Percentiles rank a stretch among this genome's conserved stretches.
Evolutionary conservation across 164 flowering plant species (phyloP).

Genomic region (Vitis riparia): DNA sequence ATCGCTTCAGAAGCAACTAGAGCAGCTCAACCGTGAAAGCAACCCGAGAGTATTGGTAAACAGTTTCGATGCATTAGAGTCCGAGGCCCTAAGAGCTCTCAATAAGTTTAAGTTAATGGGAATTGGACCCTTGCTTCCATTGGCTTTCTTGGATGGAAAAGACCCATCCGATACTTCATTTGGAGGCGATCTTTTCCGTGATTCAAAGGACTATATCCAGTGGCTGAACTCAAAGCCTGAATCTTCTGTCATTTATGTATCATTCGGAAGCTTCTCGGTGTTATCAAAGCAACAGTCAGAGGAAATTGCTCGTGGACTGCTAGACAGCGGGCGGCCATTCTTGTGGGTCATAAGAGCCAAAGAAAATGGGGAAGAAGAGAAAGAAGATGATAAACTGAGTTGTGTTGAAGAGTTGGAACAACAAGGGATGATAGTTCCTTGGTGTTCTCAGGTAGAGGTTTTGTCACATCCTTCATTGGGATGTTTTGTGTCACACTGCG

Average conservation of each 20-base stretch:
- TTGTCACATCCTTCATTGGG: slow-evolving; percentile 37
- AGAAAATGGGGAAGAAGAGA: slow-evolving; percentile 2
- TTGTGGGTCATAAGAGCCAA: slow-evolving; percentile 42
- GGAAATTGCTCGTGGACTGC: slow-evolving; percentile 35
- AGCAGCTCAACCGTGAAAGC: slow-evolving; percentile 8
- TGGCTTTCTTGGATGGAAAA: slow-evolving; percentile 33
- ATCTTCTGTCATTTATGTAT: slow-evolving; percentile 39
- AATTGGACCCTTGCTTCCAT: slow-evolving; percentile 52
- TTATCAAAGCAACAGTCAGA: slow-evolving; percentile 29
- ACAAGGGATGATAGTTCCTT: slow-evolving; percentile 39
- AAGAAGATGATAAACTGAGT: slow-evolving; percentile 7
- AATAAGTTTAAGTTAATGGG: slow-evolving; percentile 22
- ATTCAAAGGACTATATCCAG: slow-evolving; percentile 18
- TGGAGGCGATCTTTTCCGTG: slow-evolving; percentile 33
- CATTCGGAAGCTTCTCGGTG: slow-evolving; percentile 42
- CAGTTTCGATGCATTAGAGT: slow-evolving; percentile 43
- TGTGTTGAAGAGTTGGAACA: slow-evolving; percentile 16
- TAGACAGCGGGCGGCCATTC: slow-evolving; percentile 27
- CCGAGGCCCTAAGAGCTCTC: slow-evolving; percentile 26
- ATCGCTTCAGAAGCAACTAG: slow-evolving; percentile 12
- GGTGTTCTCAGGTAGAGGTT: slow-evolving; percentile 52
- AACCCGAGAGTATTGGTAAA: slow-evolving; percentile 35
- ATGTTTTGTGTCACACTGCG: slow-evolving; percentile 46
- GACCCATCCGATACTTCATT: slow-evolving; percentile 24
- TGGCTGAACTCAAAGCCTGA: slow-evolving; percentile 48